Conservation (phyloP, 108 stramenopile species). For the Chaetoceros tenuissimus region DNA sequence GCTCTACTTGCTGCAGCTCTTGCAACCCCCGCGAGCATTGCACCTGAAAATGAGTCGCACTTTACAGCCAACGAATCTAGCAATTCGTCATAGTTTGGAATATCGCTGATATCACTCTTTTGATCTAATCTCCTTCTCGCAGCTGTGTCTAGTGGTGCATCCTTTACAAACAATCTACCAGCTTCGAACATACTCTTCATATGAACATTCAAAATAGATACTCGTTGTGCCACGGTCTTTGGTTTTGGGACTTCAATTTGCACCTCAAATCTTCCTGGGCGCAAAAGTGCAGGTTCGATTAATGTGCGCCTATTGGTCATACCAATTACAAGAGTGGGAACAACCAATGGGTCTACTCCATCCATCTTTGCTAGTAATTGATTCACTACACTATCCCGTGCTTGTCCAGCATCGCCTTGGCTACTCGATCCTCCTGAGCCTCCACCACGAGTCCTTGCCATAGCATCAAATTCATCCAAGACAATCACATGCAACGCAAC, state of each 20-base stretch:
- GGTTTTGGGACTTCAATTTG: slow-evolving; percentile 82
- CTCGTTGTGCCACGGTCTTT: slow-evolving; percentile 51
- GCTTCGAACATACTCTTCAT: slow-evolving; percentile 60
- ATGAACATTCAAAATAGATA: slow-evolving; percentile 72
- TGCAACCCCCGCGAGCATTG: slow-evolving; percentile 63
- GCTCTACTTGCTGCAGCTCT: slow-evolving; percentile 74
- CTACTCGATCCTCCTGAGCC: slow-evolving; percentile 57
- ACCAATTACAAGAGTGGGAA: slow-evolving; percentile 87
- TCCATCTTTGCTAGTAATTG: slow-evolving; percentile 92
- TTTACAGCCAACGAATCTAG: slow-evolving; percentile 44
- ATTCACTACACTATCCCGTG: slow-evolving; percentile 88
- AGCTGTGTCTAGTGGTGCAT: slow-evolving; percentile 52
- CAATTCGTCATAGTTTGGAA: slow-evolving; percentile 48
- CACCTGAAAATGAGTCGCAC: slow-evolving; percentile 76
- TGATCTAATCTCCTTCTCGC: slow-evolving; percentile 9
- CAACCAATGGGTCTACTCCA: slow-evolving; percentile 75
- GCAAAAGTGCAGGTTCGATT: slow-evolving; percentile 72
- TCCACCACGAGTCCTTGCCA: slow-evolving; percentile 64
- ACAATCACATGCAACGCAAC: slow-evolving; percentile 65
- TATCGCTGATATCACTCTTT: slow-evolving; percentile 1
- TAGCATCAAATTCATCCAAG: slow-evolving; percentile 95
- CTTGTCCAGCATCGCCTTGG: slow-evolving; percentile 90
- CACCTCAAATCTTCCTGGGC: slow-evolving; percentile 81
- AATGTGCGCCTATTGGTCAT: slow-evolving; percentile 89
- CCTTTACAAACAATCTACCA: slow-evolving; percentile 59